A percentile compares a stretch with the other conserved stretches of the same genome.
Conservation (phyloP, 257 asterid species). For the Coffea canephora region DNA sequence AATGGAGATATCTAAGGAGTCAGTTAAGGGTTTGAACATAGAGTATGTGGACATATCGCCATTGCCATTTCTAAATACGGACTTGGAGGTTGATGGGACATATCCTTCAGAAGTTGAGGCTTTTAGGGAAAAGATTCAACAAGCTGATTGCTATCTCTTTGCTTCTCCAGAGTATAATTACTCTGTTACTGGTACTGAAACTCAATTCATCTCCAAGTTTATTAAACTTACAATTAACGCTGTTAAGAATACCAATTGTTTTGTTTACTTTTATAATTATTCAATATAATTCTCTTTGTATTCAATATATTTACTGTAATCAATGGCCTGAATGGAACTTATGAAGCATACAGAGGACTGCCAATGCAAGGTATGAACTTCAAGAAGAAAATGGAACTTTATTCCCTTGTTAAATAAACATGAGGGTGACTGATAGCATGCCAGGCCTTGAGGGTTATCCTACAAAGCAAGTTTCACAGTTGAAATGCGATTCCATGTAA, state of each 20-base stretch:
- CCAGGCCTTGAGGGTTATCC: too few species aligned
- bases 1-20: constrained; percentile 51
- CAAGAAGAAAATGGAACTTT: too few species aligned
- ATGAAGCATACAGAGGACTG: too few species aligned
- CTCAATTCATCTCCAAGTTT: neutral
- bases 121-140: constrained; percentile 69
- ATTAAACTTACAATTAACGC: neutral
- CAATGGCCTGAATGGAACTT: neutral
- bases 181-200: constrained; percentile 65
- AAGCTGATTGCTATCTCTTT: constrained; percentile 71
- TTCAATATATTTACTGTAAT: neutral
- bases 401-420: neutral
- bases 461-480: too few species aligned
- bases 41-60: constrained; percentile 75
- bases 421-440: too few species aligned
- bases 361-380: too few species aligned
- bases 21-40: constrained; percentile 59
- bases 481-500: too few species aligned
- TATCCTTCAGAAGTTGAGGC: constrained; percentile 71
- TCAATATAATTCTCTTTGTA: neutral
- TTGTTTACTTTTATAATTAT: neutral
- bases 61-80: constrained; percentile 70
- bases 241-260: neutral
- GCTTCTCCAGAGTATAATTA: constrained; percentile 94
- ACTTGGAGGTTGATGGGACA: constrained; percentile 72